phyloP scores from a whole-genome alignment of 2,329 filamentous ascomycete species.

The Hyphodiscus sp. region DNA sequence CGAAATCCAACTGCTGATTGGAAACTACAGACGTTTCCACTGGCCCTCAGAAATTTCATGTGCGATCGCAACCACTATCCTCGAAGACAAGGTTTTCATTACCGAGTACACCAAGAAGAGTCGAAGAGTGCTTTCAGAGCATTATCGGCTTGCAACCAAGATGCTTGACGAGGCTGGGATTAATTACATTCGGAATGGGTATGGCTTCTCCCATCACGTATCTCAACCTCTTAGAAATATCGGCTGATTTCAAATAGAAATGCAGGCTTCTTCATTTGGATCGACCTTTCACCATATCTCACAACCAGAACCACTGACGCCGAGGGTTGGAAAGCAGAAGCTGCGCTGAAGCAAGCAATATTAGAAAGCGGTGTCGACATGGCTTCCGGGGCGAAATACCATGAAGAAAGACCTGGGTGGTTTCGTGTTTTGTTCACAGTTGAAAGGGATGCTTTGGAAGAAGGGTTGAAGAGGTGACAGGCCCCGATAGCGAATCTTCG shows the following conservation, averaged over 20 bases:
- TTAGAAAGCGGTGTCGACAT: slow-evolving; percentile 43
- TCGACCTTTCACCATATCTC: slow-evolving; percentile 42
- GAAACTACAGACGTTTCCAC: slow-evolving; percentile 16
- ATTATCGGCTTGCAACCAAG: slow-evolving; percentile 34
- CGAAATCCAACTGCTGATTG: background rate
- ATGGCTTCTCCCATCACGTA: background rate
- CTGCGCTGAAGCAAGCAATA: slow-evolving; percentile 27
- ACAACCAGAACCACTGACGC: slow-evolving; percentile 34
- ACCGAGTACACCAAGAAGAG: slow-evolving; percentile 37
- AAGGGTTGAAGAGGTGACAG: slow-evolving; percentile 9
- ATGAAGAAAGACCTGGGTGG: slow-evolving; percentile 39
- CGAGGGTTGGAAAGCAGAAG: slow-evolving; percentile 8
- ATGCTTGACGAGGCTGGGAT: slow-evolving; percentile 36
- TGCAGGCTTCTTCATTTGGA: slow-evolving; percentile 51
- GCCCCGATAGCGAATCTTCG: background rate
- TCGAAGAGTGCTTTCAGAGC: slow-evolving; percentile 33
- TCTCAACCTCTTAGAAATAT: background rate
- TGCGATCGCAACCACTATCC: slow-evolving; percentile 25
- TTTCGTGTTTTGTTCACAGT: slow-evolving; percentile 45
- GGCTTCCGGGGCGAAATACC: slow-evolving; percentile 41
- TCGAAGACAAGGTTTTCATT: slow-evolving; percentile 33
- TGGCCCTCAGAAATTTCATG: slow-evolving; percentile 4
- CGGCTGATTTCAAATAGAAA: slow-evolving; percentile 29
- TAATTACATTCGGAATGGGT: slow-evolving; percentile 32
- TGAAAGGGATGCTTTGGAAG: slow-evolving; percentile 4